These are phyloP conservation scores for Termitomyces sp. DNA, from an alignment of 768 basidiomycete species.

Conservation along the genomic window DNA sequence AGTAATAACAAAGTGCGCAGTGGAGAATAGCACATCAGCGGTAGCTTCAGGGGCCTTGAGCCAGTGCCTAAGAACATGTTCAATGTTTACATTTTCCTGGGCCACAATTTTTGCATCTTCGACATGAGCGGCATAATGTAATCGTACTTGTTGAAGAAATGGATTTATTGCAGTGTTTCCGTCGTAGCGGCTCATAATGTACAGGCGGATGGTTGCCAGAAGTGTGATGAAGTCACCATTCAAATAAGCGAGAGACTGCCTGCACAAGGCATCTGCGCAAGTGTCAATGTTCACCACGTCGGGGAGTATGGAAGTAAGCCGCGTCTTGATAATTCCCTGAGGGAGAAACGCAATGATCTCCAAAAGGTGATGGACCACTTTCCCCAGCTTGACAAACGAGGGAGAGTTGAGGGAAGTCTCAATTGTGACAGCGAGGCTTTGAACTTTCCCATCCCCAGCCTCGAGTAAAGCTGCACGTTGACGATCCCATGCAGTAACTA, in stretches of 20 bases:
- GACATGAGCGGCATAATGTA: not conserved
- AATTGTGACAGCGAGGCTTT: slow-evolving; percentile 9
- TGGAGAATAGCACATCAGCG: not conserved
- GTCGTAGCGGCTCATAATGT: not conserved
- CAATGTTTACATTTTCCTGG: not conserved
- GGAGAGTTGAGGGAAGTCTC: slow-evolving; percentile 10
- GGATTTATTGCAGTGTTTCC: not conserved
- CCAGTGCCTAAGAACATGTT: not conserved
- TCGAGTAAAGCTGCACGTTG: slow-evolving; percentile 2
- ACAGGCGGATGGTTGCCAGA: not conserved
- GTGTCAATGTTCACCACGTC: not conserved
- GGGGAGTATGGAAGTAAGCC: not conserved
- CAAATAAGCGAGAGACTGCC: not conserved
- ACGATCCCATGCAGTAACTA: slow-evolving; percentile 3
- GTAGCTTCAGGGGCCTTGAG: not conserved
- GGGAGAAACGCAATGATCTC: not conserved
- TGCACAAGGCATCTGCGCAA: not conserved
- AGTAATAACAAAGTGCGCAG: not conserved
- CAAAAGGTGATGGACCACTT: not conserved
- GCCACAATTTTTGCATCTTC: not conserved
- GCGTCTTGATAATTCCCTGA: not conserved
- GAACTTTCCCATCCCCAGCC: slow-evolving; percentile 4
- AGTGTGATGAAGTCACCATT: not conserved
- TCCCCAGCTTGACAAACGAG: slow-evolving; percentile 4
- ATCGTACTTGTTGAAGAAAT: not conserved